A percentile compares a stretch with the other conserved stretches of the same genome.
Evolutionary conservation across 371 early-diverging fungal species (phyloP).

Genomic region (Mortierella sp.): DNA sequence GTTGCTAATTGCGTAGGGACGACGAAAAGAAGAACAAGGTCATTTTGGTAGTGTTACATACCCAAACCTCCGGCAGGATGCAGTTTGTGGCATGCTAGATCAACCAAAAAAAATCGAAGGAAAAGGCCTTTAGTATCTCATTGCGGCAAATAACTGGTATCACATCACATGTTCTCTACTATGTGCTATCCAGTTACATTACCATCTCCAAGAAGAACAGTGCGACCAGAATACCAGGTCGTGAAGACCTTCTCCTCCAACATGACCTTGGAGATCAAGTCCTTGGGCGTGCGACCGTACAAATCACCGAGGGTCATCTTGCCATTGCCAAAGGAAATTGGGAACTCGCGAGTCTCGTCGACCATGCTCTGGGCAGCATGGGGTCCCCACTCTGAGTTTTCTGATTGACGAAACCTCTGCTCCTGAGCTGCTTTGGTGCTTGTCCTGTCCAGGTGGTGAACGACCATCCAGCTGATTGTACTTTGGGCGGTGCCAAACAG

Average conservation of each 20-base stretch:
- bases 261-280: constrained; percentile 7
- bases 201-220: constrained; percentile 16
- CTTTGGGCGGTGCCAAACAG: not conserved
- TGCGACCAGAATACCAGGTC: constrained; percentile 14
- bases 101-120: not conserved
- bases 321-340: not conserved
- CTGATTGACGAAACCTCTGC: not conserved
- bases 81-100: not conserved
- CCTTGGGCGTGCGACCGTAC: constrained; percentile 11
- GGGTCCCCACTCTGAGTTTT: constrained; percentile 12
- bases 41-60: not conserved
- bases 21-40: not conserved
- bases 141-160: no score
- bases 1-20: not conserved
- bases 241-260: constrained; percentile 23
- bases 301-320: constrained; percentile 2
- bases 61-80: not conserved
- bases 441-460: not conserved
- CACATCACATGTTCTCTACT: no score
- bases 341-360: constrained; percentile 7
- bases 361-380: constrained; percentile 11
- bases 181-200: no score
- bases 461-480: constrained; percentile 13
- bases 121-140: no score
- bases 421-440: not conserved